phyloP scores from a whole-genome alignment of 2,329 filamentous ascomycete genomes.

The Sporothrix variecibatus region DNA sequence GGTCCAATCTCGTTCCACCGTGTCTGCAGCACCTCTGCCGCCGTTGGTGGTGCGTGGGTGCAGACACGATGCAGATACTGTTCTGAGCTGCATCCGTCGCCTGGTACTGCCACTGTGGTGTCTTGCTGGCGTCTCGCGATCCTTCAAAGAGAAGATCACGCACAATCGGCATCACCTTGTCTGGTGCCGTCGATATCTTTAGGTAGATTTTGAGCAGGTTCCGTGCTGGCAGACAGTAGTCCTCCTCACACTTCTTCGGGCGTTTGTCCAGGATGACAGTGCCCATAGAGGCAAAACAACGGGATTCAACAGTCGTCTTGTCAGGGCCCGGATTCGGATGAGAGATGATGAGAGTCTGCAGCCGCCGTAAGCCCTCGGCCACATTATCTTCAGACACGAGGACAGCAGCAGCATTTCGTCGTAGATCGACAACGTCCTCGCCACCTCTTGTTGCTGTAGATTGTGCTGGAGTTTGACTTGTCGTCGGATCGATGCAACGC shows the following conservation, averaged over 20 bases:
- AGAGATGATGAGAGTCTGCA: conserved; percentile 59
- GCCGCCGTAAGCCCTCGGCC: conserved; percentile 52
- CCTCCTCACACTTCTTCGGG: conserved; percentile 38
- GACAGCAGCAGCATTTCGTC: conserved; percentile 39
- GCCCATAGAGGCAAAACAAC: conserved; percentile 65
- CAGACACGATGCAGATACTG: conserved; percentile 53
- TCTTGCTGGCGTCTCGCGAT: conserved; percentile 36
- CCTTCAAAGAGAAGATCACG: conserved; percentile 60
- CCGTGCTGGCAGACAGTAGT: conserved; percentile 49
- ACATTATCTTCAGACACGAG: conserved; percentile 53
- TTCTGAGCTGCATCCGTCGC: conserved; percentile 45
- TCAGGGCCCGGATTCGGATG: conserved; percentile 67
- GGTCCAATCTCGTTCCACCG: conserved; percentile 45
- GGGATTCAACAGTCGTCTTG: conserved; percentile 61
- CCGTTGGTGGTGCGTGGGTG: conserved; percentile 31
- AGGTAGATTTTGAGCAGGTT: conserved; percentile 60
- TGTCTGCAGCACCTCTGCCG: conserved; percentile 35
- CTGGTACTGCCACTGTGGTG: conserved; percentile 55
- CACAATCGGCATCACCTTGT: conserved; percentile 53
- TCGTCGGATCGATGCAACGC: conserved; percentile 50
- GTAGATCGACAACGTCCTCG: conserved; percentile 52
- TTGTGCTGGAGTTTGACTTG: conserved; percentile 30
- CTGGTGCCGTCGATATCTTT: conserved; percentile 54
- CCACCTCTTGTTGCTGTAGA: conserved; percentile 32
- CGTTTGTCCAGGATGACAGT: conserved; percentile 53